Evolutionary conservation across 2,329 filamentous ascomycete genomes (phyloP).

Genomic region (Fusarium hainanense): DNA sequence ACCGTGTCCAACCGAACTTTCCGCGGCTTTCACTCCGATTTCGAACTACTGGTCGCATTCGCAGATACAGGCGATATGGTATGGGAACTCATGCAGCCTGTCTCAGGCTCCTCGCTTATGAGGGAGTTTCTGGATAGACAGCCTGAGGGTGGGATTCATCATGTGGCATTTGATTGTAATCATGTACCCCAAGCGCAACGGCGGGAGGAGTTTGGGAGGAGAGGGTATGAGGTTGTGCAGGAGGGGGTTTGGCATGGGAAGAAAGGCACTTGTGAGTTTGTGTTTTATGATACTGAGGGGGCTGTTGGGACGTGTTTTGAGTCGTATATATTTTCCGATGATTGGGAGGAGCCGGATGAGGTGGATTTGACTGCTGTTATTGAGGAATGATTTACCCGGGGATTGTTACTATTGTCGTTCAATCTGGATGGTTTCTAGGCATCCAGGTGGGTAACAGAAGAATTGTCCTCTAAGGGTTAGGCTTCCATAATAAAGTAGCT

Average conservation of each 20-base stretch:
- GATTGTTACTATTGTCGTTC: too few relatives aligned
- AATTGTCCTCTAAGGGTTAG: too few relatives aligned
- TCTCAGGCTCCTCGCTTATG: background rate
- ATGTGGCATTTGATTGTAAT: background rate
- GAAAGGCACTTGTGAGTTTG: constrained; percentile 2
- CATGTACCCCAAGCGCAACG: background rate
- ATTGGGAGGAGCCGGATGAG: constrained; percentile 1
- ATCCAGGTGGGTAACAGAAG: too few relatives aligned
- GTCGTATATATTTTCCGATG: background rate
- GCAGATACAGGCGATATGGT: background rate
- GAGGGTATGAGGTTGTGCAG: background rate
- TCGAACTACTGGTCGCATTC: background rate
- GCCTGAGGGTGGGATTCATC: background rate
- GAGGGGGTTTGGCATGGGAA: background rate
- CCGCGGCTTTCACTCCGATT: background rate
- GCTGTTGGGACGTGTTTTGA: constrained; percentile 2
- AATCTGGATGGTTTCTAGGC: background rate
- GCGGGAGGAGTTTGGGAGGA: background rate
- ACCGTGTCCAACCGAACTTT: background rate
- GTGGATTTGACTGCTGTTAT: accelerated
- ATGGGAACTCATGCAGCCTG: constrained; percentile 6
- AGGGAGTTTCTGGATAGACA: background rate
- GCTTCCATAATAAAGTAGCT: too few relatives aligned
- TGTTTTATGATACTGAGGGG: background rate
- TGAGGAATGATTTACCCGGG: too few relatives aligned